Base-by-base conservation (phyloP, 2,329 filamentous ascomycete genomes). In the Aspergillus candidus region DNA sequence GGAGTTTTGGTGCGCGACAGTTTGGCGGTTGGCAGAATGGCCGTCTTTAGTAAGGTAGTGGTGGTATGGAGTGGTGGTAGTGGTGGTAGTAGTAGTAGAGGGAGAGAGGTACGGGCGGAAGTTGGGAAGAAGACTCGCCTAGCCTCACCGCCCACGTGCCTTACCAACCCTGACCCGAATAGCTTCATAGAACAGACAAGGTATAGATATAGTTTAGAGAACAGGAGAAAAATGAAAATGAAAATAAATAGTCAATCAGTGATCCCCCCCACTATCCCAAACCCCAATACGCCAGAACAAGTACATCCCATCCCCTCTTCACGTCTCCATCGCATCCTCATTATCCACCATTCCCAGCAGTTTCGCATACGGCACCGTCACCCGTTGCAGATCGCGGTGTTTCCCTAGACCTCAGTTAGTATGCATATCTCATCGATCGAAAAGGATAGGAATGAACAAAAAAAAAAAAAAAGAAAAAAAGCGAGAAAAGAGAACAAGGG, bases 341-440 rank as follows among this genome's bases (percentile, higher is more conserved):
- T 58, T 62, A 34, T 67, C 63, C 8, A 73, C 60, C 46, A 78
- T 60, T 31, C 84, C 86, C 15, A 94, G 72, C n/a, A 89, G 72
- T 51, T 87, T 82, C 11, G 91, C 91, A 65, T 97, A 97, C 50
- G 94, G 91, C 18, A 96, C 87, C n/a, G 88, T 95, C 34, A 96
- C 78, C 18, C 93, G 79, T 66, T 98, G 93, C 27, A 98, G 74
- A 62, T 97, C 94, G 44, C 93, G 83, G 68, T 93, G 91, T 82
- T 97, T 97, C 17, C 52, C 52, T 55, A 15, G 4, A 5, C 22
- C 22, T 27, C 22, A 8, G 22, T 27, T 7, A 27, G 22, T 27
- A 10, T 27, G 22, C 22, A 27, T 27, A 47, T 88, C 89, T 94
- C 55, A 67, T 48, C 57, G 39, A 12, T 17, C 3, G 31, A 29